phyloP scores from a whole-genome alignment of 352 stramenopile genomes.

The Phytopythium delawarense region DNA sequence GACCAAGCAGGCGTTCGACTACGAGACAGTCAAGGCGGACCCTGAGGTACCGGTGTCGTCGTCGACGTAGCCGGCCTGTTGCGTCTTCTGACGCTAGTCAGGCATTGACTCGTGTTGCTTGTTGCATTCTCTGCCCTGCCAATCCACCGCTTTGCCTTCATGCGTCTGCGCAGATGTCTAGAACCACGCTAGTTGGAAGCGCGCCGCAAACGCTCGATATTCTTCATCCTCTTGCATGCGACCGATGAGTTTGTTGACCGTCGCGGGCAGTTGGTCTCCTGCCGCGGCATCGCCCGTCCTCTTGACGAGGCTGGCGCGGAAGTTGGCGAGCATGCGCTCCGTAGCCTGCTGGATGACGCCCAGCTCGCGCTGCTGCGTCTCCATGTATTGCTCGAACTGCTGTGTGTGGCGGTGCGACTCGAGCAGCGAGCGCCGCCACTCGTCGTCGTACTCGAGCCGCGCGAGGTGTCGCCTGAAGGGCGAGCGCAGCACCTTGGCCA shows the following conservation, averaged over 20 bases:
- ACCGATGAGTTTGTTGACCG: constrained; percentile 21
- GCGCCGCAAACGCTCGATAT: constrained; percentile 16
- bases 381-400: constrained; percentile 59
- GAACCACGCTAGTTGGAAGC: constrained; percentile 46
- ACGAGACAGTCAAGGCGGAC: not conserved
- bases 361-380: constrained; percentile 51
- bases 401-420: constrained; percentile 51
- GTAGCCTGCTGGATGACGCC: constrained; percentile 45
- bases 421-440: constrained; percentile 53
- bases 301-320: constrained; percentile 29
- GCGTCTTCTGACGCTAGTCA: too few relatives aligned
- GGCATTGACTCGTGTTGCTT: not conserved
- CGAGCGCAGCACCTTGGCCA: constrained; percentile 52
- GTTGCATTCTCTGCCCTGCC: not conserved
- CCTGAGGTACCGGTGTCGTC: not conserved
- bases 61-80: not conserved
- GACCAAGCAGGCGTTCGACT: constrained; percentile 1
- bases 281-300: constrained; percentile 8
- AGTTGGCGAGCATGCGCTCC: constrained; percentile 54
- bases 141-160: not conserved
- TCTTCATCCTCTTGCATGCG: constrained; percentile 14
- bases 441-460: constrained; percentile 46
- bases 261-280: constrained; percentile 28
- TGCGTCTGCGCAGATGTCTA: constrained; percentile 10
- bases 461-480: constrained; percentile 60